Evolutionary conservation across 805 yeast species (phyloP).

Genomic region (Cyberlindnera nakhonratchasimensis): DNA sequence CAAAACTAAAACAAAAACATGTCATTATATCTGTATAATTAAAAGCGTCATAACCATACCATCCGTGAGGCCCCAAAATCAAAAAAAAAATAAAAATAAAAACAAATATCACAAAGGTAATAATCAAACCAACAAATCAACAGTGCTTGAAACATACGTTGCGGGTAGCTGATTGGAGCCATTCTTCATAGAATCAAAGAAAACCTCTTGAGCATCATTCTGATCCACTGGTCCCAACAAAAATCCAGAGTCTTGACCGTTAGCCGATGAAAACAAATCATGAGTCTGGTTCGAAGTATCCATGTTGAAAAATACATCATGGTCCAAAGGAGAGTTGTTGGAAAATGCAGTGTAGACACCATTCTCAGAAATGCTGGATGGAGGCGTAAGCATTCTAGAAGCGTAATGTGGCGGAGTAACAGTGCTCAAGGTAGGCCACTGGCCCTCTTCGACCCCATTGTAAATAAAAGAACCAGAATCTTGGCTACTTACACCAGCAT

Average conservation of each 20-base stretch:
- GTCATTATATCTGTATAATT: too few relatives aligned
- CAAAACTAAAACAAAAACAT: too few relatives aligned
- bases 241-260: not conserved
- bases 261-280: not conserved
- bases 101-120: not conserved
- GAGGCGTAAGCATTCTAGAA: conserved; percentile 21
- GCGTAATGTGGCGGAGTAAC: conserved; percentile 17
- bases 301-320: conserved; percentile 10
- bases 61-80: too few relatives aligned
- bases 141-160: not conserved
- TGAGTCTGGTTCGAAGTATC: not conserved
- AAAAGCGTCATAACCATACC: too few relatives aligned
- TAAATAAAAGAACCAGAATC: not conserved
- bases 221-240: not conserved
- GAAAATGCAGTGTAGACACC: not conserved
- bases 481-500: not conserved
- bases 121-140: not conserved
- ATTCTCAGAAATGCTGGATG: conserved; percentile 20
- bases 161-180: too few relatives aligned
- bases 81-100: not conserved
- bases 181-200: not conserved
- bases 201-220: not conserved
- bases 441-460: conserved; percentile 11
- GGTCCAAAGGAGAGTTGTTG: conserved; percentile 23
- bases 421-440: conserved; percentile 19